These are phyloP conservation scores for Sphagnum magellanicum DNA, from an alignment of 228 moss, liverwort and hornwort genomes.

Conservation along the genomic window DNA sequence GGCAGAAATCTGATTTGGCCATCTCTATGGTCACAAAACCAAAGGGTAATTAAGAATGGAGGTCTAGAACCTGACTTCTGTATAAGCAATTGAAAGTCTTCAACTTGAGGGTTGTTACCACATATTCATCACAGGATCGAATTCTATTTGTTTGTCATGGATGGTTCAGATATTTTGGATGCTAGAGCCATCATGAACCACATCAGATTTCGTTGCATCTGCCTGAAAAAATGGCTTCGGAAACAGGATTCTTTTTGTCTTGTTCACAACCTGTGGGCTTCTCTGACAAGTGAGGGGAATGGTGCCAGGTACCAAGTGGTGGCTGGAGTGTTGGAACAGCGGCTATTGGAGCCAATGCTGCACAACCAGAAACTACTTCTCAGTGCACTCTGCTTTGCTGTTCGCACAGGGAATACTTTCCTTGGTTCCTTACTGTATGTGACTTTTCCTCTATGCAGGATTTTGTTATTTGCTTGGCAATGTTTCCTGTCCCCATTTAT, in stretches of 20 bases:
- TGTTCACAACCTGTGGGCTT: background rate
- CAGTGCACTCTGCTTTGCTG: constrained; percentile 64
- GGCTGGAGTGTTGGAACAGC: constrained; percentile 97
- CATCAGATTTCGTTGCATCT: no score
- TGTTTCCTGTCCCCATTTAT: background rate
- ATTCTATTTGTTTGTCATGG: no score
- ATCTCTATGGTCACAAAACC: no score
- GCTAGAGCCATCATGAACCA: no score
- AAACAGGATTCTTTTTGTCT: background rate
- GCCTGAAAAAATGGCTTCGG: no score
- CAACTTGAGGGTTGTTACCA: no score
- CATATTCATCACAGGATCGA: no score
- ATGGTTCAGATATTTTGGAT: no score
- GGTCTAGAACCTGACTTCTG: no score
- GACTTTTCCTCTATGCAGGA: background rate
- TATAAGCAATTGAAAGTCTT: no score
- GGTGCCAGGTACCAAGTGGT: constrained; percentile 82
- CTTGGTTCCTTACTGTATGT: constrained; percentile 82
- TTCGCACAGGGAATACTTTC: constrained; percentile 91
- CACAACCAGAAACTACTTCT: constrained; percentile 74
- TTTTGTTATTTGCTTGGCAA: background rate
- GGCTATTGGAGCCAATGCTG: constrained; percentile 80
- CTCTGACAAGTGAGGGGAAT: constrained; percentile 4
- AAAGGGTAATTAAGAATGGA: no score
- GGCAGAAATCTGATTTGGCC: no score